Percentiles rank a stretch among this genome's conserved stretches.
phyloP scores from a whole-genome alignment of 2,329 filamentous ascomycete species.

The Chaetomium sp. region DNA sequence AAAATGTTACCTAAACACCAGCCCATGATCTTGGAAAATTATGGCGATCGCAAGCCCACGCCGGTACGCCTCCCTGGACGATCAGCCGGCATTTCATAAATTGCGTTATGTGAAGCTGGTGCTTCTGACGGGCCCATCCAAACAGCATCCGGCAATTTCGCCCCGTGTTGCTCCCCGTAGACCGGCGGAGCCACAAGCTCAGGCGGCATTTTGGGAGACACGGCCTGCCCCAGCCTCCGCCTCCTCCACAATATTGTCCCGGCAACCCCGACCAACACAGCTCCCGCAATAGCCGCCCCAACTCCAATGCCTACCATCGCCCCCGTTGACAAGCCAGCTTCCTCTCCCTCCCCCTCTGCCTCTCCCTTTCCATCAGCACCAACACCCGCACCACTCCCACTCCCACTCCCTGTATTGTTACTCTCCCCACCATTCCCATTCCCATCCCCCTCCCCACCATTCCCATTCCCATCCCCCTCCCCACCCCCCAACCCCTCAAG shows the following conservation, averaged over 20 bases:
- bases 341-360: no score
- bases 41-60: neutral
- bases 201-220: no score
- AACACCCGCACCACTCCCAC: neutral
- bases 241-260: conserved; percentile 1
- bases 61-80: neutral
- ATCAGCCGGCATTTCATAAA: neutral
- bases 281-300: neutral
- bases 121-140: neutral
- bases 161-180: neutral
- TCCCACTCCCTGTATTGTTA: no score
- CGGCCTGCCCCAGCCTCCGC: neutral
- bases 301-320: conserved; percentile 12
- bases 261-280: neutral
- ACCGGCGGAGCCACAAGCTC: neutral
- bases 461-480: neutral
- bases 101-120: neutral
- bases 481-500: neutral
- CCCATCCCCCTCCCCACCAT: neutral
- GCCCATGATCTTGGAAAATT: neutral
- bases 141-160: neutral
- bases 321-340: conserved; percentile 3
- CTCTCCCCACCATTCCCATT: no score
- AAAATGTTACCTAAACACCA: no score
- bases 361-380: neutral